phyloP scores from a whole-genome alignment of 768 basidiomycete species.

The Tephrocybe sp. region DNA sequence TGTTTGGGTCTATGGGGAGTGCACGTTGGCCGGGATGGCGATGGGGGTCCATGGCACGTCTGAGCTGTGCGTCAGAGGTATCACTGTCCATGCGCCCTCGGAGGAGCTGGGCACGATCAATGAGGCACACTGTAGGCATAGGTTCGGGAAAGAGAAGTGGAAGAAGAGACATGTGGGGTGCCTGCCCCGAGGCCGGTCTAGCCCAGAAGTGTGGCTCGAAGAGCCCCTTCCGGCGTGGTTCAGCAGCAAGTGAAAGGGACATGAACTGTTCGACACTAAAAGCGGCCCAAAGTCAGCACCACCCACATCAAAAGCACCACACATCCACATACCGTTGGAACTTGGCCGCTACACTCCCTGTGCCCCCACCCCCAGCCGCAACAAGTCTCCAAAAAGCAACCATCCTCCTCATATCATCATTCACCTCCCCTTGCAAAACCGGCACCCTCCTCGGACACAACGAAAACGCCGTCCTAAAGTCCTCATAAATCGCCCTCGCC shows the following conservation, averaged over 20 bases:
- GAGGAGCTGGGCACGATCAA: slow-evolving; percentile 65
- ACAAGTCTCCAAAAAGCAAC: slow-evolving; percentile 58
- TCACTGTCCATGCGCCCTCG: slow-evolving; percentile 74
- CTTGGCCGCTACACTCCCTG: slow-evolving; percentile 47
- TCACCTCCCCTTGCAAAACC: slow-evolving; percentile 36
- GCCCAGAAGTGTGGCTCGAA: slow-evolving; percentile 82
- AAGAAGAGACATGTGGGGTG: slow-evolving; percentile 47
- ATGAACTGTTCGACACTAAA: slow-evolving; percentile 76
- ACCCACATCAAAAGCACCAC: not conserved
- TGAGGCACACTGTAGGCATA: slow-evolving; percentile 62
- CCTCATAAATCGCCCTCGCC: slow-evolving; percentile 51
- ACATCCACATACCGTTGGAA: slow-evolving; percentile 58
- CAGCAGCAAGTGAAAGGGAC: slow-evolving; percentile 73
- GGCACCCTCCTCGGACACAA: slow-evolving; percentile 46
- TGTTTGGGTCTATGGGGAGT: slow-evolving; percentile 30
- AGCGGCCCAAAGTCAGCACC: not conserved
- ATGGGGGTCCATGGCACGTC: slow-evolving; percentile 52
- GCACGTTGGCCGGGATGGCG: slow-evolving; percentile 37
- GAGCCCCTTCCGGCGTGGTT: slow-evolving; percentile 69
- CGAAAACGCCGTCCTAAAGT: slow-evolving; percentile 47
- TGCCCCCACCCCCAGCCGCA: slow-evolving; percentile 37
- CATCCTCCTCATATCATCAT: slow-evolving; percentile 49
- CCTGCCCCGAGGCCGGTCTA: slow-evolving; percentile 33
- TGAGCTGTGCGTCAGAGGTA: slow-evolving; percentile 56
- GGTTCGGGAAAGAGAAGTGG: slow-evolving; percentile 80